These are phyloP conservation scores for Coemansia sp. DNA, from an alignment of 192 early-diverging fungal species.

Conservation along the genomic window DNA sequence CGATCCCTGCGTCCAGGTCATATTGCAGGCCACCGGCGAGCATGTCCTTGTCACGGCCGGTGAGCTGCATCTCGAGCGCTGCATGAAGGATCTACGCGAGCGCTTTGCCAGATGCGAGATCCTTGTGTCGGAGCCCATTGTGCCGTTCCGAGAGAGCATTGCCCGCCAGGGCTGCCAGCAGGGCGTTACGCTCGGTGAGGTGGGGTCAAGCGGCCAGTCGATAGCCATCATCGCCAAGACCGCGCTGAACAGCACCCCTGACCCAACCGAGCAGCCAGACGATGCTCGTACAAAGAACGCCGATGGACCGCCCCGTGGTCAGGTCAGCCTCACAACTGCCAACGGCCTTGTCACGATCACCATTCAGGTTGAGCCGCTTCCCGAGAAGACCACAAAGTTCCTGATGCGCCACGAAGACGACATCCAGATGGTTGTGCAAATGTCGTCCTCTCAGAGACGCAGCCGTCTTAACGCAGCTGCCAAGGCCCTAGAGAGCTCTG, in stretches of 20 bases:
- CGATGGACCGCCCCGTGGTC: slow-evolving; percentile 28
- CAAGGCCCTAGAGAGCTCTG: slow-evolving; percentile 18
- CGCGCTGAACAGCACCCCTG: neutral
- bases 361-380: slow-evolving; percentile 41
- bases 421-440: slow-evolving; percentile 30
- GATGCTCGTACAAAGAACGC: slow-evolving; percentile 11
- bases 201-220: slow-evolving; percentile 30
- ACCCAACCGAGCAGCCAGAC: neutral
- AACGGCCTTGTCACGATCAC: slow-evolving; percentile 45
- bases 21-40: slow-evolving; percentile 92
- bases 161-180: slow-evolving; percentile 50
- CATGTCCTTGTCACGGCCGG: slow-evolving; percentile 95
- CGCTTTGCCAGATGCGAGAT: slow-evolving; percentile 93
- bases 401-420: slow-evolving; percentile 39
- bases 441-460: slow-evolving; percentile 34
- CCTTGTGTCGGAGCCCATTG: slow-evolving; percentile 90
- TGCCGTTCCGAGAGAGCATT: slow-evolving; percentile 95
- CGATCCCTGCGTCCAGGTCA: slow-evolving; percentile 91
- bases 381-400: slow-evolving; percentile 29
- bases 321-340: slow-evolving; percentile 40
- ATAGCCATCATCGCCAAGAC: slow-evolving; percentile 36
- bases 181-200: slow-evolving; percentile 30
- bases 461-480: slow-evolving; percentile 18
- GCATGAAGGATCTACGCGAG: slow-evolving; percentile 90
- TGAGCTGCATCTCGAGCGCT: slow-evolving; percentile 95